Evolutionary conservation across 306 rosid species (phyloP).

Genomic region (Amphicarpaea edgeworthii): DNA sequence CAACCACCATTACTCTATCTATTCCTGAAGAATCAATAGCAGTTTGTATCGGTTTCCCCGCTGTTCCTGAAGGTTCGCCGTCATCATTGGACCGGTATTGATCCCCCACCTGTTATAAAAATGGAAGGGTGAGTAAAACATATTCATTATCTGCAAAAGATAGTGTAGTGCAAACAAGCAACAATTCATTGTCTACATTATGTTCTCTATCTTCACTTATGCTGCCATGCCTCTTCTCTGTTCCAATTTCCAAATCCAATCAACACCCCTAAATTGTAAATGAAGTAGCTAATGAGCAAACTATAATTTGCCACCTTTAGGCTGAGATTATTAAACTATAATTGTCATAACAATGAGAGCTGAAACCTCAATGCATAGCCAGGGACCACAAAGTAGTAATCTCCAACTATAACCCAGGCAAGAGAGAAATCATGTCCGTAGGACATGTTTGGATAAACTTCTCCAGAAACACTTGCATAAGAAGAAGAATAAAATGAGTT

Average conservation of each 20-base stretch:
- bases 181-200: neutral
- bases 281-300: slow-evolving; percentile 18
- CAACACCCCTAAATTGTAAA: neutral
- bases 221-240: slow-evolving; percentile 1
- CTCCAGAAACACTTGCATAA: too few relatives aligned
- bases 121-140: neutral
- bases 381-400: neutral
- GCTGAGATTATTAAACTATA: neutral
- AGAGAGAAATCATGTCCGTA: neutral
- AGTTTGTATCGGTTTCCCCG: slow-evolving; percentile 91
- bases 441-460: too few relatives aligned
- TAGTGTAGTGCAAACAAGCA: neutral
- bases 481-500: too few relatives aligned
- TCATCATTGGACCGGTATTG: slow-evolving; percentile 95
- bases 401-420: neutral
- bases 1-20: slow-evolving; percentile 97
- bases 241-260: slow-evolving; percentile 8
- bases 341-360: neutral
- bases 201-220: slow-evolving; percentile 2
- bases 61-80: slow-evolving; percentile 94
- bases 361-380: neutral
- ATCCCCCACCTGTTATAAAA: slow-evolving; percentile 76
- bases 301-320: neutral
- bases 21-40: slow-evolving; percentile 88
- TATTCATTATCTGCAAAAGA: too few relatives aligned